Conservation (phyloP, 805 yeast genomes). For the Metschnikowia cubensis region DNA sequence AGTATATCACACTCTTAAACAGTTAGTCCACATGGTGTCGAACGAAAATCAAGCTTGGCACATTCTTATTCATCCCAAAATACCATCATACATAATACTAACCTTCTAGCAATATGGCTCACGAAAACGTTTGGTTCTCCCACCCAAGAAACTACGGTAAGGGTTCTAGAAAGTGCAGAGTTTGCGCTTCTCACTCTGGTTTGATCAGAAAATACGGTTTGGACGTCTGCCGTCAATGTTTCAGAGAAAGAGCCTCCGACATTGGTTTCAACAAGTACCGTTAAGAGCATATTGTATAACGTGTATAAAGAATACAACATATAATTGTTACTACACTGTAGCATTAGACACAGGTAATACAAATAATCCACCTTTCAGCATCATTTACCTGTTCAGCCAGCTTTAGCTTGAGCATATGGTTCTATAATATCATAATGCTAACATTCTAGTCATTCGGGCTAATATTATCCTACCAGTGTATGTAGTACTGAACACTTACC, state of each 20-base stretch:
- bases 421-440: too few relatives aligned
- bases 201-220: constrained; percentile 99
- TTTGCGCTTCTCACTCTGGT: constrained; percentile 98
- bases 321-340: constrained; percentile 4
- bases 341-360: too few relatives aligned
- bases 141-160: constrained; percentile 99
- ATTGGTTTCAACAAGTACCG: constrained; percentile 99
- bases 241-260: constrained; percentile 99
- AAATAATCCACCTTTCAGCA: too few relatives aligned
- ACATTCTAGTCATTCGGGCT: too few relatives aligned
- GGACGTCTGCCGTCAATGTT: constrained; percentile 99
- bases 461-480: too few relatives aligned
- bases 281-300: constrained; percentile 44
- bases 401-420: too few relatives aligned
- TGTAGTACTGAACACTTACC: too few relatives aligned
- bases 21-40: too few relatives aligned
- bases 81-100: constrained; percentile 22
- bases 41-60: too few relatives aligned
- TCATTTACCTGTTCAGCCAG: too few relatives aligned
- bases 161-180: constrained; percentile 99
- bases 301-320: constrained; percentile 13
- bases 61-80: too few relatives aligned
- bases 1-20: too few relatives aligned
- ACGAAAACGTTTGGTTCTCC: constrained; percentile 99
- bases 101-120: constrained; percentile 81